Percentiles rank a stretch among this genome's conserved stretches.
These are phyloP conservation scores for Rhodotorula sp. DNA, from an alignment of 1,284 basidiomycete genomes.

Conservation along the genomic window DNA sequence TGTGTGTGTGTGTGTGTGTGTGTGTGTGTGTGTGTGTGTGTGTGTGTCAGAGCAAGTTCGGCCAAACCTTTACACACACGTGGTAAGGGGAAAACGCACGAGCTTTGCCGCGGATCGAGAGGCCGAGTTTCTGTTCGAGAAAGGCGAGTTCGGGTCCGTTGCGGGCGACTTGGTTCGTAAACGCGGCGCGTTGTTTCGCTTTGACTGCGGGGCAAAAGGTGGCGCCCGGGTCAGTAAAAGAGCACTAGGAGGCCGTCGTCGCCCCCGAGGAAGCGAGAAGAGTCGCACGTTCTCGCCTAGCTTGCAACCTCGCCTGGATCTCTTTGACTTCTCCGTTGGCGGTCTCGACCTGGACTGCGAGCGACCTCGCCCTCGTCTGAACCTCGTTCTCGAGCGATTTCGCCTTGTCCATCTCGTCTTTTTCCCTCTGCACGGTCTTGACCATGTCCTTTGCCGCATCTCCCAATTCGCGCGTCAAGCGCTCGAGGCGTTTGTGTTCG, in stretches of 20 bases:
- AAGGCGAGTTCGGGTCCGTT: constrained; percentile 45
- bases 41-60: no score
- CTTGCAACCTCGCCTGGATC: constrained; percentile 10
- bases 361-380: constrained; percentile 25
- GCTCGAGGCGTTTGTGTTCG: constrained; percentile 36
- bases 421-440: constrained; percentile 24
- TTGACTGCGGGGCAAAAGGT: constrained; percentile 23
- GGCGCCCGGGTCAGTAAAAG: no score
- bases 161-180: constrained; percentile 34
- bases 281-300: constrained; percentile 22
- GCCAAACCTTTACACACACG: no score
- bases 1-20: no score
- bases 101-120: constrained; percentile 41
- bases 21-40: no score
- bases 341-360: constrained; percentile 40
- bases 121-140: constrained; percentile 43
- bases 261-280: background rate
- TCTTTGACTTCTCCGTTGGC: constrained; percentile 32
- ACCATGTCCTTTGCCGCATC: constrained; percentile 41
- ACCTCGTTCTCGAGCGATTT: constrained; percentile 34
- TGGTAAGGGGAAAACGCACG: constrained; percentile 22
- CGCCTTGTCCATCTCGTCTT: constrained; percentile 39
- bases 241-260: background rate
- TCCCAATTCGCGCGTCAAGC: constrained; percentile 35
- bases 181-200: constrained; percentile 30